Base-by-base conservation (phyloP, 441 rosid genomes). In the Brassica balearica region DNA sequence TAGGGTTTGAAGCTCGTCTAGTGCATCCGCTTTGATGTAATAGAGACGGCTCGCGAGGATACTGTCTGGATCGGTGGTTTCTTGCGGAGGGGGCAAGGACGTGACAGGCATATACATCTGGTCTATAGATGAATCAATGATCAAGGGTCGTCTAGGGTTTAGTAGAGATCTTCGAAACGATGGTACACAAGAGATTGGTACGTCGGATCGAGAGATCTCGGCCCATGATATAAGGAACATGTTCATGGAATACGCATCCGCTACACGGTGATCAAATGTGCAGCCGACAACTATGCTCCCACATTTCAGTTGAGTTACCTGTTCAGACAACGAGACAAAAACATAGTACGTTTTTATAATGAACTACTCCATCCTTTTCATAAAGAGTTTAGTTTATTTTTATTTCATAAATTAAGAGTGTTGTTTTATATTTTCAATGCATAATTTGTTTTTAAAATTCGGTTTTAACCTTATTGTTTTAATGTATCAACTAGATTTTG, bases 201-300 rank as follows among this genome's bases (percentile, higher is more conserved):
- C 53, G 20, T 76, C 82, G 3, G 84, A 86, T 43, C 70, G 85
- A 58, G 96, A 86, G 17, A 76, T 67, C 74, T 88, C 91, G 2
- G 96, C 89, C 98, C 97, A 94, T 0, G 94, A 87, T 0, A 86
- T 81, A 4, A 92, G 83, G 76, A 94, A 90, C 96, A 91, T 86
- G 80, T 94, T 91, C 80, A 83, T 76, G 2, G 98, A 89, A 80
- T 88, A 85, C 9, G 95, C 97, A 66, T 94, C 97, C 2, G 97
- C 88, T n/a, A 89, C 78, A 55, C 95, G 93, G 65, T 94, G 98
- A 77, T 94, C 98, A 41, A 92, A 94, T 10, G 93, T 59, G 80
- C 96, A 90, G 12, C 73, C 95, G 72, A 94, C 86, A 61, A 92
- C 95, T 51, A 88, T 7, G 6, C 91, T 90, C 0, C 97, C 94